Evolutionary conservation across 441 rosid genomes (phyloP), one percentile per base, ranked within the genome.

Genomic region (Flueggea neowawraea): DNA sequence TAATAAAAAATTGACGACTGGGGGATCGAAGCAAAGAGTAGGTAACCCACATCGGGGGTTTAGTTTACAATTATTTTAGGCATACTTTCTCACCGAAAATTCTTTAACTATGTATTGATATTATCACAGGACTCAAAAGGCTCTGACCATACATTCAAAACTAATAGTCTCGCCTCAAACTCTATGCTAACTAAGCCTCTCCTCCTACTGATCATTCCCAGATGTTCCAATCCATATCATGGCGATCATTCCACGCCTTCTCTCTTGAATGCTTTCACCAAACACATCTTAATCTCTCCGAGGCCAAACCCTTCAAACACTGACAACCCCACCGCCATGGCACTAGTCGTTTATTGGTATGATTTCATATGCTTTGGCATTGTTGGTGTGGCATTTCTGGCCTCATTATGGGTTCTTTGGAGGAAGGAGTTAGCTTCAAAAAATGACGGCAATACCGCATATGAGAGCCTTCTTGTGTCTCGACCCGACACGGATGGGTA

Each of bases 281-380:
- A 39, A 52, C 52, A 47, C 50, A 16, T n/a, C 15, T 58, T 53
- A 52, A 31, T 43, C 39, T 43, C 14, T 59, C 31, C 14, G 12
- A 16, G 31, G 3, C 6, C 22, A 5, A 6, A 16, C 39, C 15
- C 3, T 43, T 11, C 12, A 1, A 50, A 2, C 31, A n/a, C 33
- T 32, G 49, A 14, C 12, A 15, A 16, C 17, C 9, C 10, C 32
- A 33, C 3, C 45, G 33, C 57, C 14, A 84, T 91, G 96, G 88
- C 75, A 12, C 66, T 82, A 52, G 63, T 78, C 10, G 65, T 91
- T 2, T 70, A 68, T 52, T 93, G 97, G 97, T 90, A 86, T 55
- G 91, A 84, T 67, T 80, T 81, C 72, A 60, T 87, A 15, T 93
- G 95, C 62, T 83, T 81, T 43, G 92, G 85, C 54, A 80, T 88